Percentiles rank a stretch among this genome's conserved stretches.
Evolutionary conservation across 208 protist genomes (phyloP).

Genomic region (Acanthamoeba rhysodes): DNA sequence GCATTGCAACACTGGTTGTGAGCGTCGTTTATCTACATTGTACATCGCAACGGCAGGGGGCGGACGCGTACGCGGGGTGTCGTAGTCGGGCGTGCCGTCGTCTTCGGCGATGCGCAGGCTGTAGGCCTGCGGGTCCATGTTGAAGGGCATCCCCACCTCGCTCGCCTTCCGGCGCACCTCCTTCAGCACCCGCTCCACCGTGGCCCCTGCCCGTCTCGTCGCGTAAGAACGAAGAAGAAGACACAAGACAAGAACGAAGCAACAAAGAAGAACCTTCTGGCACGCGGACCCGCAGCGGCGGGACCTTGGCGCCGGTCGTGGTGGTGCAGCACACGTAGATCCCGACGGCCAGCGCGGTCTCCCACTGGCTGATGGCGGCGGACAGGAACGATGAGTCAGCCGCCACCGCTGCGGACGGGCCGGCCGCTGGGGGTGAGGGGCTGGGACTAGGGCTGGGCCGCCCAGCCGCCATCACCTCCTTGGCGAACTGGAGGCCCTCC

Average conservation of each 20-base stretch:
- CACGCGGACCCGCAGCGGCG: neutral
- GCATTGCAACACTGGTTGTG: neutral
- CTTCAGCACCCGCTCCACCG: conserved; percentile 6
- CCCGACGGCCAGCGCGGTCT: neutral
- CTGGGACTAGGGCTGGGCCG: too few species aligned
- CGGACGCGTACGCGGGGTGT: conserved; percentile 38
- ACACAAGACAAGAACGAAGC: too few species aligned
- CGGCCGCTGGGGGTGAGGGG: too few species aligned
- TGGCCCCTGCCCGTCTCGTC: neutral
- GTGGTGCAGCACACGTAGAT: conserved; percentile 1
- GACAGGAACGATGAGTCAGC: neutral
- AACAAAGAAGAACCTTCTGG: conserved; percentile 35
- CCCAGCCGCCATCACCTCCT: neutral
- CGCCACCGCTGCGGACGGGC: too few species aligned
- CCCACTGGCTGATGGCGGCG: neutral
- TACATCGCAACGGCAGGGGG: neutral
- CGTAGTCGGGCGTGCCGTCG: conserved; percentile 22
- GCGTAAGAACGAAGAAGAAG: neutral
- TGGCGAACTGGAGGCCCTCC: neutral
- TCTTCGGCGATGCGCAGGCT: conserved; percentile 45
- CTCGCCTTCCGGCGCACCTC: neutral
- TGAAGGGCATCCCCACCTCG: neutral
- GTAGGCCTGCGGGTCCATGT: conserved; percentile 38
- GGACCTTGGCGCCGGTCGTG: neutral
- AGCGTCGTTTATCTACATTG: neutral